These are phyloP conservation scores for Chaetoscypha palmicola DNA, from an alignment of 2,329 filamentous ascomycete genomes.

Conservation along the genomic window DNA sequence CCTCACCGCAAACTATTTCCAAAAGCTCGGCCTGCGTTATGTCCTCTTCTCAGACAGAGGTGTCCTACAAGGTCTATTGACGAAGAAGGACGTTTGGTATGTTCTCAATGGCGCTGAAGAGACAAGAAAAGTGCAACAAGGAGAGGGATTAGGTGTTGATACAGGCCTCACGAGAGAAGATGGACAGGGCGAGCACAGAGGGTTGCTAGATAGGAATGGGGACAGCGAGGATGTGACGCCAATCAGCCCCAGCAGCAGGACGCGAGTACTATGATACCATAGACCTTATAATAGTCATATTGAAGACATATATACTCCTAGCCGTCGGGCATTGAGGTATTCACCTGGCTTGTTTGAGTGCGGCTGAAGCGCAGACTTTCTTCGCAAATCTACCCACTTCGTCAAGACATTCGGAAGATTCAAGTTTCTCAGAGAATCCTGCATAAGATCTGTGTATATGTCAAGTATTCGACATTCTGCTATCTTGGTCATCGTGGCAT, in stretches of 20 bases:
- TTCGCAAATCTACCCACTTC: too few species aligned
- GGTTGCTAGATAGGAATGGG: slow-evolving; percentile 35
- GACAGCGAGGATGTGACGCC: slow-evolving; percentile 21
- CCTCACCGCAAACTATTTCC: slow-evolving; percentile 87
- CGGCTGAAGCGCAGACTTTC: too few species aligned
- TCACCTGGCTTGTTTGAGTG: too few species aligned
- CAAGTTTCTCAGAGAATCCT: too few species aligned
- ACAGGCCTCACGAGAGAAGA: slow-evolving; percentile 35
- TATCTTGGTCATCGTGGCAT: too few species aligned
- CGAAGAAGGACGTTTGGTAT: slow-evolving; percentile 97
- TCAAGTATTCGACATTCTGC: too few species aligned
- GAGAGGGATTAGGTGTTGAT: slow-evolving; percentile 32
- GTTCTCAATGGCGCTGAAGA: slow-evolving; percentile 74
- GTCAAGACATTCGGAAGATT: too few species aligned
- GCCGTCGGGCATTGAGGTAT: too few species aligned
- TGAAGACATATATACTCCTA: too few species aligned
- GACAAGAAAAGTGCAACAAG: slow-evolving; percentile 37
- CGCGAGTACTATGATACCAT: slow-evolving; percentile 24
- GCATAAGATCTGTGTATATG: too few species aligned
- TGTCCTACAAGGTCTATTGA: slow-evolving; percentile 74
- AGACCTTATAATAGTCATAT: too few species aligned
- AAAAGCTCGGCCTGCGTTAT: slow-evolving; percentile 86
- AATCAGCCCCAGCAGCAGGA: slow-evolving; percentile 15
- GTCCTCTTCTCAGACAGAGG: slow-evolving; percentile 81
- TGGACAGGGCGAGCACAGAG: slow-evolving; percentile 37